Evolutionary conservation across 2,329 filamentous ascomycete genomes (phyloP).

Genomic region (Setomelanomma holmii): DNA sequence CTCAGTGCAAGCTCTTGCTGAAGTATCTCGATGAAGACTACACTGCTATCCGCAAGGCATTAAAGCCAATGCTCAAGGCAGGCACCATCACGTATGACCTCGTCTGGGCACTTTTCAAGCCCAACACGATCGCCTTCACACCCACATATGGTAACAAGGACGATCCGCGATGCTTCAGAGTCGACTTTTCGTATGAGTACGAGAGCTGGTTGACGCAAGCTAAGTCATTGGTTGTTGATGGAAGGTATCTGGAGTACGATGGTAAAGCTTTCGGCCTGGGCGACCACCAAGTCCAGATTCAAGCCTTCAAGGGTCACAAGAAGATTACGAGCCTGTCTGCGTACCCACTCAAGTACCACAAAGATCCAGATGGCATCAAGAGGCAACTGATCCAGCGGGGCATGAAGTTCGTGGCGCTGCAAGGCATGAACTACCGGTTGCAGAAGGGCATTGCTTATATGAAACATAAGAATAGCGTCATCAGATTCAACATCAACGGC

Average conservation of each 20-base stretch:
- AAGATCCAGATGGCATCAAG: constrained; percentile 70
- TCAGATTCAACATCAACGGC: constrained; percentile 85
- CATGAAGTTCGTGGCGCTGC: constrained; percentile 81
- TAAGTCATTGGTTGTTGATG: constrained; percentile 78
- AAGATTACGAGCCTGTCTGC: constrained; percentile 81
- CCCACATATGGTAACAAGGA: constrained; percentile 78
- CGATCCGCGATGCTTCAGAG: constrained; percentile 81
- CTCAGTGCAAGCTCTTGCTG: constrained; percentile 74
- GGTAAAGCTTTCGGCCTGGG: constrained; percentile 85
- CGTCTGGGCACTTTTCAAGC: constrained; percentile 88
- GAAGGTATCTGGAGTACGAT: constrained; percentile 83
- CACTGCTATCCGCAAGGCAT: constrained; percentile 75
- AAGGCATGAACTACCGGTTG: constrained; percentile 81
- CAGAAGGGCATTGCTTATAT: constrained; percentile 85
- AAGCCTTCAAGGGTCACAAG: constrained; percentile 78
- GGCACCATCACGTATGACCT: constrained; percentile 89
- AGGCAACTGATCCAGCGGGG: constrained; percentile 77
- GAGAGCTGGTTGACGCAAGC: constrained; percentile 70
- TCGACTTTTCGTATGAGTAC: constrained; percentile 77
- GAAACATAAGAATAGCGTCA: constrained; percentile 76
- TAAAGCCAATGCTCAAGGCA: constrained; percentile 80
- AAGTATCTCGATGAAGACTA: constrained; percentile 85
- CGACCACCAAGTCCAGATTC: constrained; percentile 71
- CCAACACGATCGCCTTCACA: constrained; percentile 78
- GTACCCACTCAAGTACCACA: constrained; percentile 83